phyloP scores from a whole-genome alignment of 2,329 filamentous ascomycete species.

The Sclerotinia spermophila region DNA sequence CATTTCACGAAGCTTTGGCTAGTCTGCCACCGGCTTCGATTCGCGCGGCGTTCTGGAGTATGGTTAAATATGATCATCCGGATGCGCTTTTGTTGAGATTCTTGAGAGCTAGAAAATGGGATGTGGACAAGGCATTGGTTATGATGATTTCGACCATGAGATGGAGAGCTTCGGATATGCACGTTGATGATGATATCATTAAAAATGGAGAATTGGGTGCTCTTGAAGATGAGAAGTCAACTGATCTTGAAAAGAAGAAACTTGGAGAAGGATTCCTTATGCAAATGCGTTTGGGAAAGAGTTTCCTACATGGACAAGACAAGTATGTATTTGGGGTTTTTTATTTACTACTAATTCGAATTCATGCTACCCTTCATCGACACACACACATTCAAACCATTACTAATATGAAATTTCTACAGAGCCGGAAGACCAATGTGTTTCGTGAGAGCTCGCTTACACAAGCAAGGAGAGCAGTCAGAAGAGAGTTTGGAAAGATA shows the following conservation, averaged over 20 bases:
- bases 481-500: slow-evolving; percentile 80
- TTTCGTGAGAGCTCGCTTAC: slow-evolving; percentile 76
- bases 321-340: slow-evolving; percentile 43
- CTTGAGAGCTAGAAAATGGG: slow-evolving; percentile 89
- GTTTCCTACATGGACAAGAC: slow-evolving; percentile 83
- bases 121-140: slow-evolving; percentile 84
- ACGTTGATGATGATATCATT: slow-evolving; percentile 88
- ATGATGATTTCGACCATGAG: slow-evolving; percentile 95
- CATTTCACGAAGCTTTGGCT: slow-evolving; percentile 77
- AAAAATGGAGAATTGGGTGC: slow-evolving; percentile 67
- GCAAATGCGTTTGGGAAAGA: slow-evolving; percentile 88
- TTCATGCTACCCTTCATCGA: too few relatives aligned
- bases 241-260: slow-evolving; percentile 61
- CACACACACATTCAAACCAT: not conserved
- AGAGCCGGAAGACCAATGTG: slow-evolving; percentile 75
- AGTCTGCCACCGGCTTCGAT: slow-evolving; percentile 75
- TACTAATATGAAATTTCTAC: slow-evolving; percentile 1
- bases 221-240: slow-evolving; percentile 53
- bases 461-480: slow-evolving; percentile 76
- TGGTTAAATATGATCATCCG: slow-evolving; percentile 94
- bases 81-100: slow-evolving; percentile 81
- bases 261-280: slow-evolving; percentile 70
- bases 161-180: slow-evolving; percentile 80
- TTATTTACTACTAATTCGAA: not conserved
- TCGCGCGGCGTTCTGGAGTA: slow-evolving; percentile 79